Evolutionary conservation across 1,284 basidiomycete genomes (phyloP), one percentile per base, ranked within the genome.

Genomic region (Tilletiopsis washingtonensis): DNA sequence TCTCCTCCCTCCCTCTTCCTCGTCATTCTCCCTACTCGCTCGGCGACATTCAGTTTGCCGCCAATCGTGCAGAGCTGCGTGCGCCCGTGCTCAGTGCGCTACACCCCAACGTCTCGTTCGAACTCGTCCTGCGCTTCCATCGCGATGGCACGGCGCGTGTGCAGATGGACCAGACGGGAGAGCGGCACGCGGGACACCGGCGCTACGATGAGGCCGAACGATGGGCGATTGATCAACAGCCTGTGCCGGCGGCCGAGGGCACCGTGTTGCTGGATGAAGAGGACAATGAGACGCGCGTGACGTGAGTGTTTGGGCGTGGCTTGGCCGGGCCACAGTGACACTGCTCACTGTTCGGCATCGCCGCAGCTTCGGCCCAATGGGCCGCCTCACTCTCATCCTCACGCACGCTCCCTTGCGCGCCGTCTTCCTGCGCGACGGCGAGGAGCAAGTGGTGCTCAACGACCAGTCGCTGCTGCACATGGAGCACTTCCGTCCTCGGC

Each of bases 401-500:
- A 19, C 47, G 14, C 66, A 65, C 40, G 51, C 53, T 5, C 71
- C 71, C 7, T 47, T 73, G 47, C 61, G 62, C 37, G 43, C 68
- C 36, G 57, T 52, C 21, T 59, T 93, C 58, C 76, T 81, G 41
- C 80, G 84, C 36, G 79, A 82, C 52, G 88, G 86, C 3, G 53
- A 69, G 21, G 84, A 86, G 51, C 86, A 94, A 68, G 79, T 97
- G 49, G 82, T 91, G 3, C 76, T 98, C 47, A 99, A 99, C 67
- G 89, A 88, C 9, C 80, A 84, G 38, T 85, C 86, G 0, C 79
- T 99, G 24, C 78, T 99, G 61, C 91, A 98, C 71, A 91, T 98
- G 88, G 94, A 99, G 72, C 94, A 98, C 74, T 97, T 90, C 78
- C 63, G 71, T 19, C 45, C 61, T 40, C 70, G 71, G 44, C 67